These are phyloP conservation scores for Sphaerulina vaccinii DNA, from an alignment of 2,329 filamentous ascomycete genomes.

Conservation along the genomic window DNA sequence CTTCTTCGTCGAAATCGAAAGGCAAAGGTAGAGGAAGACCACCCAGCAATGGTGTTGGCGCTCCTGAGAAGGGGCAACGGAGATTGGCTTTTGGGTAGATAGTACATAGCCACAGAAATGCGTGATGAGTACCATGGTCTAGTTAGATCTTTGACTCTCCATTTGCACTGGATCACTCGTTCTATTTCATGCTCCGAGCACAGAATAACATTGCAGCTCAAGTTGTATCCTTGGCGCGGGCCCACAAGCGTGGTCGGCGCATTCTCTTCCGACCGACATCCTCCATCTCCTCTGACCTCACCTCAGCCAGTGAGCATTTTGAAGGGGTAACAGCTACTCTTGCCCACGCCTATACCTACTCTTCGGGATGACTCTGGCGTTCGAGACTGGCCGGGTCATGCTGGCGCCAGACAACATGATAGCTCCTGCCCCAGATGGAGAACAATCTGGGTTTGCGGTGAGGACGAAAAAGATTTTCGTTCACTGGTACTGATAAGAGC, in stretches of 20 bases:
- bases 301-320: constrained; percentile 13
- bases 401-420: constrained; percentile 2
- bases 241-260: no score
- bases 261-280: no score
- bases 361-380: constrained; percentile 19
- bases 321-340: constrained; percentile 19
- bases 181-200: no score
- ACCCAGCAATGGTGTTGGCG: constrained; percentile 29
- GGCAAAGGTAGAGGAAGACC: constrained; percentile 40
- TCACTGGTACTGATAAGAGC: constrained; percentile 19
- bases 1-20: constrained; percentile 28
- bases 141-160: no score
- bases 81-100: constrained; percentile 44
- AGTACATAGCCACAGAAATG: constrained; percentile 6
- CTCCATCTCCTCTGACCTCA: constrained; percentile 7
- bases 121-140: no score
- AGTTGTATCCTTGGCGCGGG: no score
- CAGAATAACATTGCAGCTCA: no score
- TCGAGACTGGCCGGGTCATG: constrained; percentile 6
- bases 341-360: constrained; percentile 18
- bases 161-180: no score
- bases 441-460: constrained; percentile 12
- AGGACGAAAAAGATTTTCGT: constrained; percentile 20
- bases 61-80: constrained; percentile 46
- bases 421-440: constrained; percentile 12